Evolutionary conservation across 441 rosid species (phyloP), one percentile per base, ranked within the genome.

Genomic region (Eruca vesicaria): DNA sequence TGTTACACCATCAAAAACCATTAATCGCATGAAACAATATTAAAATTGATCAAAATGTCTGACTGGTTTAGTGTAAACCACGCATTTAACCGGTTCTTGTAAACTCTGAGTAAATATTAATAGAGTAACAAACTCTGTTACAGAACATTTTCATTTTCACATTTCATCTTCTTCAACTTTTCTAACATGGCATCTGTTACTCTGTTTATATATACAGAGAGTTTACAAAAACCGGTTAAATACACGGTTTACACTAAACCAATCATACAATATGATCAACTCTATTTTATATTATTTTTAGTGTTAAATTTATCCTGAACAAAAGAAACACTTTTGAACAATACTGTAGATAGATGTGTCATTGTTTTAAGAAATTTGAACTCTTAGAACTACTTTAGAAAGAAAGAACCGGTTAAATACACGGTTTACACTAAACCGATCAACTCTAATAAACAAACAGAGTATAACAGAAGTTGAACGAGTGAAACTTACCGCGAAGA

Each of bases 401-500:
- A 38, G 48, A 38, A 50, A 10, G 16, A 16, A 20, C 48, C 48
- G 48, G 16, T 41, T 41, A 2, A 14, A 41, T 41, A 41, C 48
- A 41, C 48, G 16, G 2, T 5, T 29, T 29, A 29, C 32, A 29
- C 7, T 29, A 29, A 29, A 29, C 32, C 32, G 6, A 29, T 29
- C 32, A 29, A 48, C 21, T 48, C 55, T 48, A 16, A n/a, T 12
- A 38, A 28, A 28, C n/a, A n/a, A n/a, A n/a, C n/a, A n/a, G n/a
- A n/a, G n/a, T n/a, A n/a, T n/a, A n/a, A 29, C 28, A 48, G 36
- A 20, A 2, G 26, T 7, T 28, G 29, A 53, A 29, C 5, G 6
- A 74, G 3, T 60, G 23, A 59, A 20, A 62, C 11, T 41, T 82
- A 92, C 98, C 88, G 89, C 88, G 68, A 92, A 95, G 65, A 86